Evolutionary conservation across 2,329 filamentous ascomycete genomes (phyloP), one percentile per base, ranked within the genome.

Genomic region (Neofusicoccum parvum): DNA sequence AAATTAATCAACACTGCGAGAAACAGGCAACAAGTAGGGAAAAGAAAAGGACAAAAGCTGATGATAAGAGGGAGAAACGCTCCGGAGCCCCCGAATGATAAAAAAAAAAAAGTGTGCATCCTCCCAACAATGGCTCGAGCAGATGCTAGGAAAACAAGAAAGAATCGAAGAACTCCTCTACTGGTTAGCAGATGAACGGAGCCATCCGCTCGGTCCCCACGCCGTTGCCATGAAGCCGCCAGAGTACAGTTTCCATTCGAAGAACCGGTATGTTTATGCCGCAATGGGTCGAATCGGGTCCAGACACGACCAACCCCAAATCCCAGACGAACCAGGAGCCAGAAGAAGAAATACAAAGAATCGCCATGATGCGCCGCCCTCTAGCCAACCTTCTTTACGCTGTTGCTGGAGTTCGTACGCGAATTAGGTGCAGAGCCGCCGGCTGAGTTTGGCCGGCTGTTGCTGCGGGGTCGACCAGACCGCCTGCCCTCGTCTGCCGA

Each of bases 371-470:
- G 41, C 56, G 56, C 56, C 41, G 32, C 45, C 56, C 34, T 32
- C 32, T 48, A 60, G 43, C 56, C 56, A 48, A 60, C 56, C 43
- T 60, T 60, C 56, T 65, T 65, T 34, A 60, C 56, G 56, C 64
- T 65, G 64, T 27, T 60, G 56, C 64, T 62, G 48, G 64, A 65
- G 23, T 51, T 62, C 17, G 64, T 50, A 37, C 64, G 64, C 48
- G 64, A 62, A 46, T 49, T 46, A 34, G 62, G 15, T 39, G 51
- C 64, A 36, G 54, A 51, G 43, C 62, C 54, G 37, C 67, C 65
- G 64, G 77, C 73, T 62, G 77, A 79, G 58, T 69, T 71, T 50
- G 77, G 74, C 41, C 76, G 75, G 69, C 75, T 78, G 71, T 78
- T 79, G 73, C 77, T 79, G 53, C 76, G 74, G 65, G 73, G 71